A percentile compares a stretch with the other conserved stretches of the same genome.
phyloP scores from a whole-genome alignment of 441 rosid genomes.

The Lagerstroemia fauriei region DNA sequence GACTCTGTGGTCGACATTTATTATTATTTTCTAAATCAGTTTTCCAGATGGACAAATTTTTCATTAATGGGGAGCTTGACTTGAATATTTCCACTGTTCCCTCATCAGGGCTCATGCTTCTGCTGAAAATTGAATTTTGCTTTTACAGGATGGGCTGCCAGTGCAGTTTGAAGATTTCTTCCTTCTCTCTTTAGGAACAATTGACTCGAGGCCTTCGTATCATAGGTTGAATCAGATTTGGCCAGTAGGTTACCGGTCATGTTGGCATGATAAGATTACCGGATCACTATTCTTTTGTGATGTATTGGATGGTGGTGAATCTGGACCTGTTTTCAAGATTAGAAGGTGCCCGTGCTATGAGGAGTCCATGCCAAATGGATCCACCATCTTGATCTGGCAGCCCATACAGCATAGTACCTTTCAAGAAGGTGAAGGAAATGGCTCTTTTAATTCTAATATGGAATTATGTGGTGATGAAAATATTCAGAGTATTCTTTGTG shows the following conservation, averaged over 20 bases:
- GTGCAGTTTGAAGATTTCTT: conserved; percentile 90
- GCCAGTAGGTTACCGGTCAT: conserved; percentile 87
- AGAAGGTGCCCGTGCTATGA: conserved; percentile 77
- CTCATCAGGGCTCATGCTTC: neutral
- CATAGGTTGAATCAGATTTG: conserved; percentile 63
- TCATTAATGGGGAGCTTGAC: neutral
- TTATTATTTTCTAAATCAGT: neutral
- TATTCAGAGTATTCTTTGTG: conserved; percentile 66
- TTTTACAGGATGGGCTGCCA: conserved; percentile 77
- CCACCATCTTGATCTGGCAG: conserved; percentile 58
- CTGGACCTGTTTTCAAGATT: conserved; percentile 87
- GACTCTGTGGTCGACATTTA: neutral
- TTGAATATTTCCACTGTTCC: neutral
- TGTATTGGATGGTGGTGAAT: conserved; percentile 80
- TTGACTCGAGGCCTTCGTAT: conserved; percentile 82
- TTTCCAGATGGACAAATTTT: neutral
- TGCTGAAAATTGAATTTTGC: conserved; percentile 18
- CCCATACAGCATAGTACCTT: conserved; percentile 36
- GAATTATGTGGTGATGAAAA: conserved; percentile 49
- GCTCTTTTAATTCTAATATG: conserved; percentile 30
- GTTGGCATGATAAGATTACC: conserved; percentile 96
- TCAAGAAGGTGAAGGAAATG: conserved; percentile 41
- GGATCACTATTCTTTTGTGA: conserved; percentile 83
- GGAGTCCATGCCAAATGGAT: conserved; percentile 57
- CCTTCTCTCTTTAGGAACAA: conserved; percentile 77